Evolutionary conservation across 1,284 basidiomycete genomes (phyloP).

Genomic region (Sanghuangporus sanghuang): DNA sequence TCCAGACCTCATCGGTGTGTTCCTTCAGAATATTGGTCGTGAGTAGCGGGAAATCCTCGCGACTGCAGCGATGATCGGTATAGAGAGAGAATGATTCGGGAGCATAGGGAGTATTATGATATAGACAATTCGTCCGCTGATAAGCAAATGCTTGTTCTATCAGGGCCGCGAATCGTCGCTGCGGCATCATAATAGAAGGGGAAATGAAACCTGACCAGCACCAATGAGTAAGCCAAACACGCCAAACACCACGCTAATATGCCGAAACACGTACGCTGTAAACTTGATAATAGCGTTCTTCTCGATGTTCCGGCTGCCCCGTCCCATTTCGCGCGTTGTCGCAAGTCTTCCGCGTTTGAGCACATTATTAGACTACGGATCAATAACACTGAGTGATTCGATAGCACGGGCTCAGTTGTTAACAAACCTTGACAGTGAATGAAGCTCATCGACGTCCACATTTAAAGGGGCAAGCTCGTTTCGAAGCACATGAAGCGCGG

Average conservation of each 20-base stretch:
- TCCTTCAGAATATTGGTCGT: conserved; percentile 82
- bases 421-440: conserved; percentile 77
- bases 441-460: conserved; percentile 72
- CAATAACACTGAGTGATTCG: not conserved
- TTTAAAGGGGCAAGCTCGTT: conserved; percentile 82
- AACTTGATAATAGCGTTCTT: conserved; percentile 64
- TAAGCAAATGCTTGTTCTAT: conserved; percentile 82
- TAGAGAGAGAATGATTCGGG: conserved; percentile 74
- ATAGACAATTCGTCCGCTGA: conserved; percentile 76
- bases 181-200: conserved; percentile 88
- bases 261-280: conserved; percentile 65
- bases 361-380: conserved; percentile 81
- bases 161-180: conserved; percentile 79
- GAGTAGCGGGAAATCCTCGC: conserved; percentile 76
- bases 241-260: not conserved
- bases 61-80: conserved; percentile 79
- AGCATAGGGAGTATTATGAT: conserved; percentile 67
- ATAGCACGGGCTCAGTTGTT: not conserved
- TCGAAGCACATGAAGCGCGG: conserved; percentile 82
- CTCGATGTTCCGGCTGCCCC: conserved; percentile 81
- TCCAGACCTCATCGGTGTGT: conserved; percentile 94
- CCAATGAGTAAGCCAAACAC: conserved; percentile 3
- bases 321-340: conserved; percentile 83
- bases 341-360: conserved; percentile 77
- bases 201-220: conserved; percentile 71